A percentile compares a stretch with the other conserved stretches of the same genome.
These are phyloP conservation scores for Leccinum griseonigrum DNA, from an alignment of 1,284 basidiomycete species.

Conservation along the genomic window DNA sequence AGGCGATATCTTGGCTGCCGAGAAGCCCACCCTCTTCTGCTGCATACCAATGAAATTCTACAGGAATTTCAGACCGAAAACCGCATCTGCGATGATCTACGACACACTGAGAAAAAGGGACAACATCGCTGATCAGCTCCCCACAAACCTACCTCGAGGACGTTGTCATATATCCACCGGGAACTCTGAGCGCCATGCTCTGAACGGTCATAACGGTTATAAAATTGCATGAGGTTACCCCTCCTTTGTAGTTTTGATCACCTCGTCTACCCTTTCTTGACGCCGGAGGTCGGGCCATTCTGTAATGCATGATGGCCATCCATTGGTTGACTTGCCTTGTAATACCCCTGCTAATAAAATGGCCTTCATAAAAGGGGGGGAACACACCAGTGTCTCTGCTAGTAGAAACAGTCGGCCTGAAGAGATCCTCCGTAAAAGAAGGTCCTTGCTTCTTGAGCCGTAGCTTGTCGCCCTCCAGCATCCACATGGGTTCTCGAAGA, in stretches of 20 bases:
- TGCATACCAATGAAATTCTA: slow-evolving; percentile 95
- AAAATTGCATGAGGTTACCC: slow-evolving; percentile 16
- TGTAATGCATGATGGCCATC: slow-evolving; percentile 2
- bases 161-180: slow-evolving; percentile 18
- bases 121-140: not conserved
- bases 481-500: slow-evolving; percentile 20
- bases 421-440: slow-evolving; percentile 14
- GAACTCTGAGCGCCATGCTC: slow-evolving; percentile 16
- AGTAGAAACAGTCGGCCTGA: not conserved
- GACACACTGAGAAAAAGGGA: not conserved
- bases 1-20: slow-evolving; percentile 86
- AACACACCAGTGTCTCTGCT: not conserved
- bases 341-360: not conserved
- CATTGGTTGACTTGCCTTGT: not conserved
- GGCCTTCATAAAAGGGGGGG: not conserved
- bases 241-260: slow-evolving; percentile 6
- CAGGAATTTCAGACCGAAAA: slow-evolving; percentile 70
- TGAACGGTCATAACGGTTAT: slow-evolving; percentile 18
- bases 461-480: slow-evolving; percentile 25
- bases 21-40: slow-evolving; percentile 91
- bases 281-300: slow-evolving; percentile 17
- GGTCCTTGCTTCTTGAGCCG: slow-evolving; percentile 13
- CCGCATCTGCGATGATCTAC: slow-evolving; percentile 34
- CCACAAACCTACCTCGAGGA: slow-evolving; percentile 9
- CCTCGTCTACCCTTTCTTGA: slow-evolving; percentile 12